Evolutionary conservation across 305 asterid species (phyloP), one percentile per base, ranked within the genome.

Genomic region (Fraxinus floribunda): DNA sequence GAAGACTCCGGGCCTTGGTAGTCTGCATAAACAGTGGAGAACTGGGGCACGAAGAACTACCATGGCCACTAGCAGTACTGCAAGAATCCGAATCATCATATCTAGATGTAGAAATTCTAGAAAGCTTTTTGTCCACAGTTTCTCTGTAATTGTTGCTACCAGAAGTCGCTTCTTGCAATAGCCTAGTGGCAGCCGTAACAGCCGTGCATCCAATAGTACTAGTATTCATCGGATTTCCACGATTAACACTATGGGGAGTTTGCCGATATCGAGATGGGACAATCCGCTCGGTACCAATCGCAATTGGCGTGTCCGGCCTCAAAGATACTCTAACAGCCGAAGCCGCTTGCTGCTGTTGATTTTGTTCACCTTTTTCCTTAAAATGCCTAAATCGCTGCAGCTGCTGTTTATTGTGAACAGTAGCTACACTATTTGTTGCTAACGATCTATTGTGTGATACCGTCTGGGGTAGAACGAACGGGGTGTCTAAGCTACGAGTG

Each of bases 261-360:
- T 80, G 89, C 86, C 90, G 87, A 68, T 90, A 96, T 82, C 97
- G 89, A 32, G 99, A 96, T 1, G 90, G 93, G 35, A 94, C 91
- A 46, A 91, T 75, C 76, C 97, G 86, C 73, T 93, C 94, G 2
- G 88, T 85, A 78, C 86, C 93, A 8, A 41, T 62, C 7, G 85
- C 85, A n/a, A 81, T 85, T 13, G 99, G 98, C 4, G 99, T 93
- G 78, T 93, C 97, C 0, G 92, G 92, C 80, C 97, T 89, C 57
- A 92, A 87, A 46, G 79, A 82, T 78, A 85, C 80, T 89, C 86
- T 83, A 29, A 72, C 83, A 60, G 78, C 81, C 9, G 84, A 49
- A 57, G 78, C 49, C 39, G 68, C 80, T 36, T 35, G 84, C 60
- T 72, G 76, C 34, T 81, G n/a, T 85, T 52, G 85, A 46, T 83